phyloP scores from a whole-genome alignment of 2,329 filamentous ascomycete genomes.

The Fusarium concolor region DNA sequence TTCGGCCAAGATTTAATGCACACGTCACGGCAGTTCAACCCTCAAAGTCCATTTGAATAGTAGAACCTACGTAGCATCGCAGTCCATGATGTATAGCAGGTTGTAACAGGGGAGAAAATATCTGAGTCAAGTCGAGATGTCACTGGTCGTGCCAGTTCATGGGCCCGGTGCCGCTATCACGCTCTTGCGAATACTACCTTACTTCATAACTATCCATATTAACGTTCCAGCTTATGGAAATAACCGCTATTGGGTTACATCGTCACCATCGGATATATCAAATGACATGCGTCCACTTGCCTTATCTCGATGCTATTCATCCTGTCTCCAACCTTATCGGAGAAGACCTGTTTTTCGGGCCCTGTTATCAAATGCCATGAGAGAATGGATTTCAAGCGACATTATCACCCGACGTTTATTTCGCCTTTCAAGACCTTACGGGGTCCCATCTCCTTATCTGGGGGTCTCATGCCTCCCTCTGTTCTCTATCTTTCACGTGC shows the following conservation, averaged over 20 bases:
- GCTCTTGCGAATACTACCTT: conserved; percentile 18
- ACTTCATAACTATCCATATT: background rate
- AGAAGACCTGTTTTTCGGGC: background rate
- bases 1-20: background rate
- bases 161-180: conserved; percentile 14
- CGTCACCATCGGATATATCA: background rate
- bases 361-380: background rate
- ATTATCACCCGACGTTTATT: conserved; percentile 3
- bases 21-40: background rate
- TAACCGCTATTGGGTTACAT: background rate
- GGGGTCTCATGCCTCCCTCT: background rate
- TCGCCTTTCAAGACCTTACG: background rate
- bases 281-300: background rate
- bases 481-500: background rate
- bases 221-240: background rate
- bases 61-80: background rate
- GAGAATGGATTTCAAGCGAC: background rate
- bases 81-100: background rate
- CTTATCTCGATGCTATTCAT: background rate
- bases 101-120: background rate
- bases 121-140: background rate
- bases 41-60: background rate
- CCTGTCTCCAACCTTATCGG: background rate
- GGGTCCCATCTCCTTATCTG: background rate
- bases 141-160: background rate